Base-by-base conservation (phyloP, 176 grass and related monocot genomes). In the Avena sativa region DNA sequence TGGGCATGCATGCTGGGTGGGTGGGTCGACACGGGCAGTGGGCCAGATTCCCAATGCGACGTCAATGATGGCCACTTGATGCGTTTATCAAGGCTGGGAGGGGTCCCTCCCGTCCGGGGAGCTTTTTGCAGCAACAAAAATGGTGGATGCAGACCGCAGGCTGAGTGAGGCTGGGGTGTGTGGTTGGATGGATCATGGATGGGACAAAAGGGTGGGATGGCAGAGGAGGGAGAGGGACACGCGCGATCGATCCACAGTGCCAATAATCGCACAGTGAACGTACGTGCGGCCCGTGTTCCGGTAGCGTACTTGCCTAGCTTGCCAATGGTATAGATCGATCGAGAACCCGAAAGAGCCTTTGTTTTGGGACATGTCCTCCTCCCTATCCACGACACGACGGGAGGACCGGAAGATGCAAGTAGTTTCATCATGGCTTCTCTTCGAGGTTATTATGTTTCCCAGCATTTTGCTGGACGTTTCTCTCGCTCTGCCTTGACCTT, bases 131-230 rank as follows among this genome's bases (percentile, higher is more conserved):
- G 67, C 69, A 91, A 88, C 86, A 91, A 74, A 87, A 76, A 91
- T 64, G 62, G 86, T 38, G 81, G 60, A 71, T 81, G 61, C 82
- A 85, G 77, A 67, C 21, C 32, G 11, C 65, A 79, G 84, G 84
- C 80, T 74, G 68, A 38, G 53, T 40, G 74, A 84, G 53, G 85
- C 83, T 74, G 36, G 56, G 67, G 30, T 85, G 25, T 21, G 75
- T 76, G 52, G n/a, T n/a, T n/a, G n/a, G n/a, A n/a, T n/a, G n/a
- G n/a, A n/a, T n/a, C n/a, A n/a, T n/a, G n/a, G n/a, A 76, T 81
- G 88, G 88, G 86, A 83, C 88, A 86, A 86, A 94, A 90, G 79
- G 83, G 78, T 38, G 73, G 80, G 72, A 91, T 52, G 66, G 69
- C 89, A 71, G 70, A 69, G 63, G 57, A 52, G 72, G 13, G 47